phyloP scores from a whole-genome alignment of 169 alveolate genomes.

The Eimeria praecox region DNA sequence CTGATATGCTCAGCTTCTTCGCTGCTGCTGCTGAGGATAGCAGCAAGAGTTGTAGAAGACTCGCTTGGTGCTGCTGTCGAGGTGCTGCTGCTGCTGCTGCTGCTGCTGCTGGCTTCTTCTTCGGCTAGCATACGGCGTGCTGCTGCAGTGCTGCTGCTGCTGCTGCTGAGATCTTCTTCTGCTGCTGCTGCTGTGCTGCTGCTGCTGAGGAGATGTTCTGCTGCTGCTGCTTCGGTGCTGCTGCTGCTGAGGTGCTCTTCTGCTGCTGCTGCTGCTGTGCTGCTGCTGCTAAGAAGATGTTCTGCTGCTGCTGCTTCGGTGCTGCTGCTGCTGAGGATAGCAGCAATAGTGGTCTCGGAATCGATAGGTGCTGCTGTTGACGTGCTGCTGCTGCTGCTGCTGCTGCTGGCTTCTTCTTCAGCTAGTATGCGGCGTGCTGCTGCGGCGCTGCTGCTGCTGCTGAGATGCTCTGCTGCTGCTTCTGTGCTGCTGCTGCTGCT shows the following conservation, averaged over 20 bases:
- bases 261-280: no score
- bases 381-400: slow-evolving; percentile 37
- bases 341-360: neutral
- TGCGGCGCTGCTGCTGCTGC: slow-evolving; percentile 36
- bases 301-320: neutral
- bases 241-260: no score
- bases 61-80: slow-evolving; percentile 17
- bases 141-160: slow-evolving; percentile 45
- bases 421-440: neutral
- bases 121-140: neutral
- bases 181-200: slow-evolving; percentile 23
- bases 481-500: slow-evolving; percentile 2
- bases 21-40: neutral
- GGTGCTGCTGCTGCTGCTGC: slow-evolving; percentile 48
- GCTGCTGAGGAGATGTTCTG: neutral
- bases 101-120: neutral
- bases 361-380: slow-evolving; percentile 14
- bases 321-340: neutral
- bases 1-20: neutral
- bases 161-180: slow-evolving; percentile 5
- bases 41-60: neutral
- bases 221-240: no score
- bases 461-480: neutral
- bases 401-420: neutral
- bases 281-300: slow-evolving; percentile 33